Evolutionary conservation across 345 rosid genomes (phyloP).

Genomic region (Limnanthes douglasii): DNA sequence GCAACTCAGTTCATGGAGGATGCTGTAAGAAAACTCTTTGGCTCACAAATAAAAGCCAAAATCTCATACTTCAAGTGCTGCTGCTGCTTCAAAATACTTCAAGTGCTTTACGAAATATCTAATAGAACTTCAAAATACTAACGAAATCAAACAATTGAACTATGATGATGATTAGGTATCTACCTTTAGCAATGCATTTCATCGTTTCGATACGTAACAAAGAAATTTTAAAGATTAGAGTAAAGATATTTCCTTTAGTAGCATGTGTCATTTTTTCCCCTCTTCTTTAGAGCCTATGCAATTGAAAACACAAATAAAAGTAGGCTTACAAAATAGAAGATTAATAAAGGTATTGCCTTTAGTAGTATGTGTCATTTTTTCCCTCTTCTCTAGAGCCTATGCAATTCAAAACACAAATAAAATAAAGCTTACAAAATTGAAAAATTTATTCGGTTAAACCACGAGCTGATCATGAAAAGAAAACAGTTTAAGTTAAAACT

Average conservation of each 20-base stretch:
- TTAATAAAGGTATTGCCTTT: conserved; percentile 40
- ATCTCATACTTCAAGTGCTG: too few species aligned
- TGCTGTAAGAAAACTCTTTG: too few species aligned
- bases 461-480: neutral
- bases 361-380: conserved; percentile 80
- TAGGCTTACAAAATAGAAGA: too few species aligned
- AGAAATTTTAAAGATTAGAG: neutral
- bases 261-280: conserved; percentile 85
- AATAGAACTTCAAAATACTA: neutral
- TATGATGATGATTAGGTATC: neutral
- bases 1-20: too few species aligned
- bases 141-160: neutral
- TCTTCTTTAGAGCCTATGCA: conserved; percentile 83
- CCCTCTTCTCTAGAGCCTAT: conserved; percentile 88
- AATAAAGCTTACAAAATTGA: neutral
- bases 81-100: too few species aligned
- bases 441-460: neutral
- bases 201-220: neutral
- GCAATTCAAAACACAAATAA: conserved; percentile 15
- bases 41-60: too few species aligned
- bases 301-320: conserved; percentile 4
- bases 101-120: too few species aligned
- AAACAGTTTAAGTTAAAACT: neutral
- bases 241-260: conserved; percentile 47
- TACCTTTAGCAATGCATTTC: neutral